Evolutionary conservation across 2,329 filamentous ascomycete genomes (phyloP).

Genomic region (Ophiocordyceps camponoti-saundersi): DNA sequence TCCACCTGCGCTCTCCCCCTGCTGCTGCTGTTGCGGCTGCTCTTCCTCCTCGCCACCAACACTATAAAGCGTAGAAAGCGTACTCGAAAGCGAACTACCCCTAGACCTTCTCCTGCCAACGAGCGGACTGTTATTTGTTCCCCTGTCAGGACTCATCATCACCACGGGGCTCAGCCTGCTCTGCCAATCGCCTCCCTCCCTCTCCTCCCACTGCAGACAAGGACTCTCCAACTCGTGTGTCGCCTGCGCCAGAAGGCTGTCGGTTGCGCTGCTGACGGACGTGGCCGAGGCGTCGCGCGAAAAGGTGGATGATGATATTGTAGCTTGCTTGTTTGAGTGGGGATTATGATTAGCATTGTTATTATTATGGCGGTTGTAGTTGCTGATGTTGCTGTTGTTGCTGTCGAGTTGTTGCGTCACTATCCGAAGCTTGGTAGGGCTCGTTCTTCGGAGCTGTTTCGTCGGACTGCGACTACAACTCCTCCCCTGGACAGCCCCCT

Average conservation of each 20-base stretch:
- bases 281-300: slow-evolving; percentile 12
- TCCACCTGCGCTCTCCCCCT: neutral
- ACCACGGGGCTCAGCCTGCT: slow-evolving; percentile 3
- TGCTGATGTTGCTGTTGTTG: neutral
- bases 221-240: slow-evolving; percentile 12
- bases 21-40: slow-evolving; percentile 1
- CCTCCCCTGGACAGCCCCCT: slow-evolving; percentile 9
- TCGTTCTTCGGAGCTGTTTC: slow-evolving; percentile 4
- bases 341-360: neutral
- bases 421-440: slow-evolving; percentile 5
- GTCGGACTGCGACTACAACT: slow-evolving; percentile 5
- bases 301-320: neutral
- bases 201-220: neutral
- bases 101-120: slow-evolving; percentile 11
- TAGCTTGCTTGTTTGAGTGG: neutral
- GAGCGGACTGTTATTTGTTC: neutral
- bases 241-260: slow-evolving; percentile 22
- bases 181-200: slow-evolving; percentile 1
- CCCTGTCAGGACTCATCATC: slow-evolving; percentile 3
- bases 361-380: neutral
- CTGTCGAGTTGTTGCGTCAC: neutral
- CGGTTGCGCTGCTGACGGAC: slow-evolving; percentile 17
- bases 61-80: slow-evolving; percentile 39
- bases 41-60: slow-evolving; percentile 29
- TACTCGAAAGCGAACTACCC: slow-evolving; percentile 30